Evolutionary conservation across 2,329 filamentous ascomycete species (phyloP), one percentile per base, ranked within the genome.

Genomic region (Fusarium oxysporum): DNA sequence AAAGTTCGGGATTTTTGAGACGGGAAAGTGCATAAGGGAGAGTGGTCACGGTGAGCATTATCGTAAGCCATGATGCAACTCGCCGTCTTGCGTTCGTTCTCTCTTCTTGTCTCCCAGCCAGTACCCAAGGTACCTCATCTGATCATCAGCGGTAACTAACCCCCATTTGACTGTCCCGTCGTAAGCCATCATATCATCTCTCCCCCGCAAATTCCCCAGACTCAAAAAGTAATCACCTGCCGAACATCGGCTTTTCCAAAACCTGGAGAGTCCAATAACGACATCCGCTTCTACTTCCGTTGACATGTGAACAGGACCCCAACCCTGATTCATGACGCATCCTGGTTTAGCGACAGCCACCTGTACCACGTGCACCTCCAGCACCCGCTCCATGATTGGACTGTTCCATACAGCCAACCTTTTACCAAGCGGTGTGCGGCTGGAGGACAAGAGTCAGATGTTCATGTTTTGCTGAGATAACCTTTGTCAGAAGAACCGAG

Each of bases 121-220:
- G 35, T 17, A 17, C 10, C 17, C 19, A 33, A 33, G 4, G 33
- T 33, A 16, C 13, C 33, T 33, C 13, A 4, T 35, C 33, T 17
- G 33, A 35, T 35, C 37, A 38, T 38, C 12, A 25, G 25, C 25
- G 25, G 25, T 23, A 23, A 23, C 23, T 25, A 25, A 25, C 25
- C 25, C 25, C 25, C 25, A 25, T 25, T 25, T 25, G 25, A 25
- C 25, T 25, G 25, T 25, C 25, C 25, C 6, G 23, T 50, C 19
- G 11, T 45, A 61, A 40, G 50, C 23, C 33, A 60, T 55, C 56
- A 59, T 58, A 58, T 64, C 62, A 64, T 58, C 14, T 16, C 33
- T 43, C 68, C 71, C 71, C 71, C 71, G 67, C 71, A 73, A 55
- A 71, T 74, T 73, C 70, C 72, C 72, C 72, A 71, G 72, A 74